These are phyloP conservation scores for Silene conica DNA, from an alignment of 148 eudicot genomes.

Conservation along the genomic window DNA sequence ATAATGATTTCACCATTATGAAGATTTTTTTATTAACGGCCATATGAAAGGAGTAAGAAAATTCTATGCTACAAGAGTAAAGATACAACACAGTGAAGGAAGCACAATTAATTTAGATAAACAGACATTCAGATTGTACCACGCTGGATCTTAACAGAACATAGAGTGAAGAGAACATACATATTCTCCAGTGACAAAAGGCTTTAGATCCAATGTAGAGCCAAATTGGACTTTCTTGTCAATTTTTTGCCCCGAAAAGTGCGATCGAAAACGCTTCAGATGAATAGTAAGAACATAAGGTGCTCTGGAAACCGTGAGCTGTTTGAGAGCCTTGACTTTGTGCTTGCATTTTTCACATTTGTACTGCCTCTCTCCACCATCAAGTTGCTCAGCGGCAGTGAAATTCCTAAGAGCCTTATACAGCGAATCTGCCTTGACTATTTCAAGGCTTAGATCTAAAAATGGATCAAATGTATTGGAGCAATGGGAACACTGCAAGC, in stretches of 20 bases:
- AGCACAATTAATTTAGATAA: not conserved
- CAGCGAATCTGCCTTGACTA: conserved; percentile 67
- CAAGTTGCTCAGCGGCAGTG: conserved; percentile 77
- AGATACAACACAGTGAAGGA: not conserved
- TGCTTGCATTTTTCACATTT: conserved; percentile 85
- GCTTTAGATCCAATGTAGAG: conserved; percentile 72
- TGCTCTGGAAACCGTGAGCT: conserved; percentile 73
- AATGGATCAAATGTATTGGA: conserved; percentile 90
- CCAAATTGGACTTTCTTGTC: conserved; percentile 68
- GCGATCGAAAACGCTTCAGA: conserved; percentile 78
- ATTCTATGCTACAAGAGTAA: not conserved
- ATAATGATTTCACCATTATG: too few species aligned
- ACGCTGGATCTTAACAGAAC: not conserved
- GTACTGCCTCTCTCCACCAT: conserved; percentile 85
- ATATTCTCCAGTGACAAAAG: conserved; percentile 69
- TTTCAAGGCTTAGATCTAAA: conserved; percentile 90
- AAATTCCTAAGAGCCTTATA: conserved; percentile 67
- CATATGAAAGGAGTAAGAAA: too few species aligned
- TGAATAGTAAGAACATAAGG: conserved; percentile 82
- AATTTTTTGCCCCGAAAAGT: conserved; percentile 69
- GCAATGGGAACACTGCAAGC: conserved; percentile 75
- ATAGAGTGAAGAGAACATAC: conserved; percentile 43
- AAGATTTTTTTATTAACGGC: too few species aligned
- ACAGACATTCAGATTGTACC: not conserved
- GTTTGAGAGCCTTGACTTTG: conserved; percentile 86